Evolutionary conservation across 2,329 filamentous ascomycete species (phyloP).

Genomic region (Emydomyces testavorans): DNA sequence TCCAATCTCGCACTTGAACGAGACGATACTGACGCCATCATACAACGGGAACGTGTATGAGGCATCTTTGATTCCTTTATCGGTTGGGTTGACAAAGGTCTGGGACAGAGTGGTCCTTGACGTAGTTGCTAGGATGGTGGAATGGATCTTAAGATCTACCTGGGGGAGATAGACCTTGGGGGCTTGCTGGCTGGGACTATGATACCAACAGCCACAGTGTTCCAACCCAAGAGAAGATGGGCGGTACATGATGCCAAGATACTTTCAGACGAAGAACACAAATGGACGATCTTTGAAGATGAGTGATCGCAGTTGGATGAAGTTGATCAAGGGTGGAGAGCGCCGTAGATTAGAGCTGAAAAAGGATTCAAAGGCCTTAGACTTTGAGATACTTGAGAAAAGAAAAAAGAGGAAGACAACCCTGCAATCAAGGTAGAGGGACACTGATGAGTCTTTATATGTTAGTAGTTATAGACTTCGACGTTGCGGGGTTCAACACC

Average conservation of each 20-base stretch:
- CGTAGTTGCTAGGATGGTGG: constrained; percentile 48
- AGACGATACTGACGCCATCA: constrained; percentile 58
- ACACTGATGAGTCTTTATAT: no score
- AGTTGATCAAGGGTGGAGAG: no score
- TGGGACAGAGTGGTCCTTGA: constrained; percentile 37
- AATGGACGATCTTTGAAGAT: no score
- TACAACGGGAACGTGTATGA: constrained; percentile 61
- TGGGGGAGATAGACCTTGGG: constrained; percentile 44
- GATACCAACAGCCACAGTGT: constrained; percentile 2
- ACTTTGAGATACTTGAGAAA: no score
- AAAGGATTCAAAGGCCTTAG: no score
- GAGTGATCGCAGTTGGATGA: no score
- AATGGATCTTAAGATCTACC: constrained; percentile 46
- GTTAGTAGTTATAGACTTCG: no score
- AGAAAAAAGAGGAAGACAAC: no score
- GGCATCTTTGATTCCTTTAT: constrained; percentile 41
- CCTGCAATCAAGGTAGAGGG: no score
- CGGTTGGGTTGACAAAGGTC: constrained; percentile 50
- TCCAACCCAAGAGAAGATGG: not conserved
- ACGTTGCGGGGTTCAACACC: no score
- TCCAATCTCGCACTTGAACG: constrained; percentile 54
- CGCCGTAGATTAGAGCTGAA: no score
- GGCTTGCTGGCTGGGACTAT: not conserved
- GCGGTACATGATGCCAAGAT: not conserved
- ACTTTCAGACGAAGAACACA: no score